Percentiles rank a stretch among this genome's conserved stretches.
These are phyloP conservation scores for Astragalus membranaceus DNA, from an alignment of 306 rosid genomes.

Conservation along the genomic window DNA sequence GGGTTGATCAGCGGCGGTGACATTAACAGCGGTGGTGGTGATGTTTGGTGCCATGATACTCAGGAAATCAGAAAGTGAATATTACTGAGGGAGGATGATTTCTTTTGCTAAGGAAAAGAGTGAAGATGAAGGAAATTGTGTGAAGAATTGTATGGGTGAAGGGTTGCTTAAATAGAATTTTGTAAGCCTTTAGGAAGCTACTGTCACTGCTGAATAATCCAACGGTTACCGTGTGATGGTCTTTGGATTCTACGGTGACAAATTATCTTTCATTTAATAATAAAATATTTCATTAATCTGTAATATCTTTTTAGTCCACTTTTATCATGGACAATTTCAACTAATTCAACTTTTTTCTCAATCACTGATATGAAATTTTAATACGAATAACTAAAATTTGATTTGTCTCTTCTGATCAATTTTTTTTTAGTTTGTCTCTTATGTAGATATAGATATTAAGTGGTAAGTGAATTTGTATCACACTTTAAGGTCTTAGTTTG, in stretches of 20 bases:
- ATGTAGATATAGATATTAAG: too few species aligned
- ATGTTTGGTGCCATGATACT: conserved; percentile 48
- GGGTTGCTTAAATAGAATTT: conserved; percentile 36
- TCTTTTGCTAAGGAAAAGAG: background rate
- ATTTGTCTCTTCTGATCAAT: too few species aligned
- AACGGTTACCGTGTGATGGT: conserved; percentile 3
- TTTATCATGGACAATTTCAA: background rate
- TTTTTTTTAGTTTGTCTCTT: too few species aligned
- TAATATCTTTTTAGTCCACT: background rate
- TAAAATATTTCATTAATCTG: background rate
- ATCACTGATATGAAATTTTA: background rate
- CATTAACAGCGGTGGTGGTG: background rate
- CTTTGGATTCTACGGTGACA: conserved; percentile 20
- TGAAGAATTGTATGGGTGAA: background rate
- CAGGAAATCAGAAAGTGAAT: background rate
- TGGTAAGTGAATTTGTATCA: too few species aligned
- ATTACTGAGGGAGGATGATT: background rate
- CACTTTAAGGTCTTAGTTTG: too few species aligned
- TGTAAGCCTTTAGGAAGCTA: too few species aligned
- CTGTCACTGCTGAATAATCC: conserved; percentile 7
- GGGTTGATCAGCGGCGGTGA: background rate
- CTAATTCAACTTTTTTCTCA: background rate
- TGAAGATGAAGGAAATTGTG: background rate
- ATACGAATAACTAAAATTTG: too few species aligned
- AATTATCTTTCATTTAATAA: background rate